A percentile compares a stretch with the other conserved stretches of the same genome.
phyloP scores from a whole-genome alignment of 2,329 filamentous ascomycete species.

The Anthostomella pinea region DNA sequence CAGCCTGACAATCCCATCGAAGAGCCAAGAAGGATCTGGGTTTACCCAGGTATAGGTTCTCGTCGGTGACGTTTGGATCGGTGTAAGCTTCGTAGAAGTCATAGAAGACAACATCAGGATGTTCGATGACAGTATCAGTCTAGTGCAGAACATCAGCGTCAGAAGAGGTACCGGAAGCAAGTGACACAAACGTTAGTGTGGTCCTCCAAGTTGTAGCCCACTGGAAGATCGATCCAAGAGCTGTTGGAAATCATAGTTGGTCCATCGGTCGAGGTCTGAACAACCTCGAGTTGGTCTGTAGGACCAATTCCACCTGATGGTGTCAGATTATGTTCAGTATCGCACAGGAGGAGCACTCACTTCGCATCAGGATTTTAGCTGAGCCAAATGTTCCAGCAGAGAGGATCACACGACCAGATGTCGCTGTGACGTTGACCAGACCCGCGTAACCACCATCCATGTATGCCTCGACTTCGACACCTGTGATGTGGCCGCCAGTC shows the following conservation, averaged over 20 bases:
- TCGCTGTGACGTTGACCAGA: slow-evolving; percentile 56
- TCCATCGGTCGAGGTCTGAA: slow-evolving; percentile 48
- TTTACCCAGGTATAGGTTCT: slow-evolving; percentile 42
- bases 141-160: no score
- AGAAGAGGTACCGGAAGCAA: no score
- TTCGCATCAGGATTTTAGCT: slow-evolving; percentile 65
- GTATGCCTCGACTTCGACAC: slow-evolving; percentile 63
- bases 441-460: slow-evolving; percentile 54
- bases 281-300: slow-evolving; percentile 53
- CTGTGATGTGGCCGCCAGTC: slow-evolving; percentile 58
- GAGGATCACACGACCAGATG: slow-evolving; percentile 63
- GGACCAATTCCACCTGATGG: slow-evolving; percentile 57
- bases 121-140: slow-evolving; percentile 46
- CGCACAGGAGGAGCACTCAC: slow-evolving; percentile 32
- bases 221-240: slow-evolving; percentile 57
- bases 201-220: slow-evolving; percentile 58
- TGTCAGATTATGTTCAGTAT: slow-evolving; percentile 12
- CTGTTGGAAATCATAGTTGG: slow-evolving; percentile 47
- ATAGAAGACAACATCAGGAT: slow-evolving; percentile 52
- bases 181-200: slow-evolving; percentile 42
- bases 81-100: slow-evolving; percentile 63
- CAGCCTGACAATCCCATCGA: slow-evolving; percentile 6
- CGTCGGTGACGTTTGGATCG: slow-evolving; percentile 43
- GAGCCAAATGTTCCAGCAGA: slow-evolving; percentile 69
- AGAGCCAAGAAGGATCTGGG: no score